Percentiles rank a stretch among this genome's conserved stretches.
Evolutionary conservation across 2,329 filamentous ascomycete genomes (phyloP).

Genomic region (Mycocentrospora acerina): DNA sequence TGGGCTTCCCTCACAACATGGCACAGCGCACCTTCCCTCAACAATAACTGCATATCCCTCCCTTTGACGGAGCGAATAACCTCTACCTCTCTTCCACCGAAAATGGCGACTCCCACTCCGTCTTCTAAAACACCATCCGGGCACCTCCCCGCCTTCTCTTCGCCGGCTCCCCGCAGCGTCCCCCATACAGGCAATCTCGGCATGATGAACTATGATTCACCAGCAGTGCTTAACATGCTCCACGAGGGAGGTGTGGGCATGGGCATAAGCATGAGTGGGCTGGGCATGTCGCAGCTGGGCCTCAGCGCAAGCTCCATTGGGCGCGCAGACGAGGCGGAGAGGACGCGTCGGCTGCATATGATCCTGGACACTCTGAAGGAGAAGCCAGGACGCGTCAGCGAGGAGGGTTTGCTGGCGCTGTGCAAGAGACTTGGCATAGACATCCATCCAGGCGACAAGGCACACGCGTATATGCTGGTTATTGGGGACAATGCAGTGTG

Average conservation of each 20-base stretch:
- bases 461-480: conserved; percentile 34
- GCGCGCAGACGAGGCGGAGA: conserved; percentile 55
- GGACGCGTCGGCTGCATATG: conserved; percentile 55
- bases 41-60: conserved; percentile 1
- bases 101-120: conserved; percentile 42
- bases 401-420: conserved; percentile 72
- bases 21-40: conserved; percentile 1
- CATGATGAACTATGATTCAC: conserved; percentile 45
- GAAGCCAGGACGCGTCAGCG: conserved; percentile 70
- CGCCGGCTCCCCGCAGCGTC: conserved; percentile 45
- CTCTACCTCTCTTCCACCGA: neutral
- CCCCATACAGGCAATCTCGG: conserved; percentile 41
- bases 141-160: conserved; percentile 42
- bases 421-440: conserved; percentile 66
- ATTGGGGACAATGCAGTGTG: conserved; percentile 38
- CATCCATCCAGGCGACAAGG: conserved; percentile 35
- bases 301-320: conserved; percentile 41
- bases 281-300: conserved; percentile 45
- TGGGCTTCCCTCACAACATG: conserved; percentile 9
- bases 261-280: conserved; percentile 44
- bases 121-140: conserved; percentile 41
- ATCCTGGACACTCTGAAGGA: conserved; percentile 68
- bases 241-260: conserved; percentile 36
- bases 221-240: conserved; percentile 46
- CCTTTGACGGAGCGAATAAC: no score